Base-by-base conservation (phyloP, 2,329 filamentous ascomycete genomes). In the Diplodia corticola region DNA sequence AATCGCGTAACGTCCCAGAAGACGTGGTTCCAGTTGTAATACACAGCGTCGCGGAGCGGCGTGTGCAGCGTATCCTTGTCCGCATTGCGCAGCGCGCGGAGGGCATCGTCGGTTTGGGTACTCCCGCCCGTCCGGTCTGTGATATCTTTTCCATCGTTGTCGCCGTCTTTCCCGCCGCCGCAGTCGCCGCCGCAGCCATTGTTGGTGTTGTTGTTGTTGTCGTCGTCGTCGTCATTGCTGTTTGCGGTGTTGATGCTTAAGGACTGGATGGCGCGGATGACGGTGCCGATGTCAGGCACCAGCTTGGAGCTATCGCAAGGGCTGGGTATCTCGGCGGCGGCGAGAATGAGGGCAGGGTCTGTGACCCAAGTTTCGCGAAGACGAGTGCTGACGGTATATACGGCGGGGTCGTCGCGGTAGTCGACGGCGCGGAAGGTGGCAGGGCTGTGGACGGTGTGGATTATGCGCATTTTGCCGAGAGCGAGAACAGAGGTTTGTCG, bases 21-120 rank as follows among this genome's bases (percentile, higher is more conserved):
- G 5, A 61, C 57, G 13, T 61, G 57, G 26, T 61, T 61, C 57
- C 57, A 61, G 28, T 37, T 49, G 13, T 61, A 28, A 12, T 61
- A 49, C 5, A 61, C n/a, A 0, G 44, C 26, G 15, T 33, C n/a
- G 2, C 57, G 26, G 10, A 61, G 57, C 10, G n/a, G 28, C 10
- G 57, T 61, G n/a, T 61, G 57, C 5, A 61, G 9, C 4, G 44
- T 28, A 6, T 61, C 4, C 13, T 35, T 49, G 17, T 61, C 44
- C 2, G 26, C n/a, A 17, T 61, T 49, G 20, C 40, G 57, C 26
- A 28, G 5, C n/a, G 28, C 28, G 10, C 3, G 5, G 2, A 60
- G 35, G 2, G 30, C 9, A 4, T 13, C 2, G 17, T 26, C 26
- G 4, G 57, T 3, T 35, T 35, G 33, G 33, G 7, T 10, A 12